A percentile compares a stretch with the other conserved stretches of the same genome.
Conservation (phyloP, 495 filamentous ascomycete species). For the Staphylotrichum longicolle region DNA sequence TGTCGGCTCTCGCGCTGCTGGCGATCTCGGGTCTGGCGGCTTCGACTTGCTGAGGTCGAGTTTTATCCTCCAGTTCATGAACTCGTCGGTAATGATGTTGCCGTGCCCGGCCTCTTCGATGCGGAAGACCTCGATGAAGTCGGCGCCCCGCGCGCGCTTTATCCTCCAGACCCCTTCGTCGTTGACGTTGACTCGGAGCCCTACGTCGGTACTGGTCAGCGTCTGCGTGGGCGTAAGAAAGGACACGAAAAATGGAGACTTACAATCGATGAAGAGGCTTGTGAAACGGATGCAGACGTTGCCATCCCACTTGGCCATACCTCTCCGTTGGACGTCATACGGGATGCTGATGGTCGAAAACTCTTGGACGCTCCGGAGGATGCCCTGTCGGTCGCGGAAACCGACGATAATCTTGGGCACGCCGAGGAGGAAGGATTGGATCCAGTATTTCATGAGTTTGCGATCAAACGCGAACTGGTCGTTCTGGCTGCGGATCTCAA, state of each 20-base stretch:
- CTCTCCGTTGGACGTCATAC: conserved; percentile 61
- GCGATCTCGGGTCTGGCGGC: background rate
- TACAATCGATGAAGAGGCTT: conserved; percentile 70
- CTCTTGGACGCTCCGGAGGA: conserved; percentile 68
- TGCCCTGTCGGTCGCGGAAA: conserved; percentile 72
- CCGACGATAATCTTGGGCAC: conserved; percentile 91
- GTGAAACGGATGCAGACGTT: conserved; percentile 91
- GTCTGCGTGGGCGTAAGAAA: background rate
- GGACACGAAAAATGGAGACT: background rate
- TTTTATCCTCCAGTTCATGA: conserved; percentile 69
- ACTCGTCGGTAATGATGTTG: conserved; percentile 71
- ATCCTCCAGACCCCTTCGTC: conserved; percentile 83
- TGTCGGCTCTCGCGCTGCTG: background rate
- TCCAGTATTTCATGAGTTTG: conserved; percentile 93
- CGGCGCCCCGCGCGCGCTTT: conserved; percentile 53
- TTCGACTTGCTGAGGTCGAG: conserved; percentile 31
- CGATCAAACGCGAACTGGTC: conserved; percentile 75
- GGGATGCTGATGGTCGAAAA: conserved; percentile 77
- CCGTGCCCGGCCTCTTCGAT: conserved; percentile 72
- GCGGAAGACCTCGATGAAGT: conserved; percentile 66
- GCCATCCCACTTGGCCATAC: conserved; percentile 74
- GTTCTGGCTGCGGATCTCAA: conserved; percentile 61
- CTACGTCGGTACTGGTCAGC: conserved; percentile 35
- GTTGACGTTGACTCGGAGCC: conserved; percentile 62
- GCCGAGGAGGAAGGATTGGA: conserved; percentile 90